Base-by-base conservation (phyloP, 148 eudicot genomes). In the Persicaria maculosa region DNA sequence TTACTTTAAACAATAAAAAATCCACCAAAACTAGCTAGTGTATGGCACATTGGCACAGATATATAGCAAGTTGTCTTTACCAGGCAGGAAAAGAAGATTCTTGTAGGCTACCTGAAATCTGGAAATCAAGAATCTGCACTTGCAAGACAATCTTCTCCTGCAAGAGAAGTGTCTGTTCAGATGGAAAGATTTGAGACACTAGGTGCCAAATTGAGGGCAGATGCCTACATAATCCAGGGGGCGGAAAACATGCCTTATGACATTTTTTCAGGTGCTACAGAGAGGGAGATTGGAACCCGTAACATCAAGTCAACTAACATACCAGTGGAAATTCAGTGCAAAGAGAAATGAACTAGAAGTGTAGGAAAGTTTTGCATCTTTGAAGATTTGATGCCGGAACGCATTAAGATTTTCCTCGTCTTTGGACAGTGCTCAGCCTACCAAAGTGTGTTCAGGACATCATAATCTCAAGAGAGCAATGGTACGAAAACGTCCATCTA, bases 351-450 rank as follows among this genome's bases (percentile, higher is more conserved):
- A 52, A 15, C 55, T n/a, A 64, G 45, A 1, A 65, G 47, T 3
- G n/a, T 8, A 5, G 7, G 47, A 12, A 40, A 40, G 15, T 14
- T 4, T 65, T 65, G 6, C 46, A 65, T 65, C 46, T 10, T 11
- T 36, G 15, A 14, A 43, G 70, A 65, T 65, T 65, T 65, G 70
- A 65, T 65, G 70, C 70, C n/a, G 40, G 70, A 45, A 7, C n/a
- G 10, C 10, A 65, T 40, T n/a, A 65, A 65, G 47, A 65, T 62
- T 62, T 62, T 62, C 68, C 68, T 62, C 68, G 31, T 62, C 68
- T 62, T 4, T 62, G 31, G 68, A 43, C 4, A 62, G 11, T 17
- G 9, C 17, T 52, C 55, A 52, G 16, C 4, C 5, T 52, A 52
- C 16, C 14, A 5, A 52, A 52, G 62, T 57, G 62, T 57, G 31